These are phyloP conservation scores for Arabidopsis lyrata DNA, from an alignment of 441 rosid species.

Conservation along the genomic window DNA sequence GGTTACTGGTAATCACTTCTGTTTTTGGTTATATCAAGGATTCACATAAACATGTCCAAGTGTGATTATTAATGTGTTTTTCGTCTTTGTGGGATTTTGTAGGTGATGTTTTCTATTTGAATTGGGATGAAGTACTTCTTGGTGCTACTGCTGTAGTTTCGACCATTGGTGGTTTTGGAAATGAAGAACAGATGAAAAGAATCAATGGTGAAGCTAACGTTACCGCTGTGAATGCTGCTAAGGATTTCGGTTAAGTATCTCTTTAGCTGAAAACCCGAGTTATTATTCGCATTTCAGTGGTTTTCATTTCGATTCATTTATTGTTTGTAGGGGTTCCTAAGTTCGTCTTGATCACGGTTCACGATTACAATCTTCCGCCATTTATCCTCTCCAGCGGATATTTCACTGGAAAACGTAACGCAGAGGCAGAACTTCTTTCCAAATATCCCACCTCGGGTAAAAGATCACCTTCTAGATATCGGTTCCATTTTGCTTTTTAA, in stretches of 20 bases:
- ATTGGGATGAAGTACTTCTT: slow-evolving; percentile 90
- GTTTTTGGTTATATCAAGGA: neutral
- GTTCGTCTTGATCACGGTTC: slow-evolving; percentile 83
- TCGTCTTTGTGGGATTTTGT: slow-evolving; percentile 4
- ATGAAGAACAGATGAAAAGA: slow-evolving; percentile 89
- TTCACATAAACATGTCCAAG: slow-evolving; percentile 1
- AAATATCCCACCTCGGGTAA: slow-evolving; percentile 86
- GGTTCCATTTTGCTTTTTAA: neutral
- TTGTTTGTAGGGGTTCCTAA: slow-evolving; percentile 71
- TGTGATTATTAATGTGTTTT: slow-evolving; percentile 15
- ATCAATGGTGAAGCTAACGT: slow-evolving; percentile 90
- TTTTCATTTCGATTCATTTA: slow-evolving; percentile 12
- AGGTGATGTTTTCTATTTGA: slow-evolving; percentile 93
- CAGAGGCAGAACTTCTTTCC: slow-evolving; percentile 87
- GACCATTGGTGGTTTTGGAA: slow-evolving; percentile 94
- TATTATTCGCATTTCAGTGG: neutral
- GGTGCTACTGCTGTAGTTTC: slow-evolving; percentile 95
- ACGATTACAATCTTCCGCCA: slow-evolving; percentile 89
- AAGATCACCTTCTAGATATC: neutral
- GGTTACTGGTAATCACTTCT: slow-evolving; percentile 64
- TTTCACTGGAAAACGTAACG: slow-evolving; percentile 88
- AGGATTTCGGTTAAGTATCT: slow-evolving; percentile 65
- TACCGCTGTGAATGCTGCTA: slow-evolving; percentile 83
- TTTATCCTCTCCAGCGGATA: slow-evolving; percentile 79
- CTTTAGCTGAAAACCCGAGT: neutral